Conservation (phyloP, 352 stramenopile genomes). For the Globisporangium parvum region DNA sequence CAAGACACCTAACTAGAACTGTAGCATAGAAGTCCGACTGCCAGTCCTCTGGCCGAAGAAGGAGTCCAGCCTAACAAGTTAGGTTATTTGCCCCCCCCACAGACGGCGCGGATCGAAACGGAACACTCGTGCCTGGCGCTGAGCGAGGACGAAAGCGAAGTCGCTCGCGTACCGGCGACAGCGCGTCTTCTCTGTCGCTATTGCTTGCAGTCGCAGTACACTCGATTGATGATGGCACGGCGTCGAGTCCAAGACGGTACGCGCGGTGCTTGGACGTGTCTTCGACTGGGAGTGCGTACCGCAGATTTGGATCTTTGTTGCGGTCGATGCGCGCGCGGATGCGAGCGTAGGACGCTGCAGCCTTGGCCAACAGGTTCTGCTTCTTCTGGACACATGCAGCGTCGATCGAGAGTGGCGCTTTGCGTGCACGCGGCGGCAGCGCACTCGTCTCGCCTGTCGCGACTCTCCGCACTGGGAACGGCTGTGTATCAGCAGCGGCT, state of each 20-base stretch:
- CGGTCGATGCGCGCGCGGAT: slow-evolving; percentile 26
- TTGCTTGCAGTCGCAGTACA: slow-evolving; percentile 1
- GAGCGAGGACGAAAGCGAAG: slow-evolving; percentile 31
- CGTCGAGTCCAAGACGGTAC: slow-evolving; percentile 49
- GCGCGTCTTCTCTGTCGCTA: background rate
- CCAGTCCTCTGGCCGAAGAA: too few relatives aligned
- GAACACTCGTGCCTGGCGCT: slow-evolving; percentile 15
- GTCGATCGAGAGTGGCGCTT: slow-evolving; percentile 16
- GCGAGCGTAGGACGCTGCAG: slow-evolving; percentile 18
- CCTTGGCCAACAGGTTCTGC: slow-evolving; percentile 22
- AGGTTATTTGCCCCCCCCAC: too few relatives aligned
- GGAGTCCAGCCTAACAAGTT: too few relatives aligned
- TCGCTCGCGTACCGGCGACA: background rate
- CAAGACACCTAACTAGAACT: too few relatives aligned
- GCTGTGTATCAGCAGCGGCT: slow-evolving; percentile 14
- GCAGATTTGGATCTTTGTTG: slow-evolving; percentile 29
- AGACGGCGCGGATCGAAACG: slow-evolving; percentile 4
- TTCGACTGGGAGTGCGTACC: slow-evolving; percentile 51
- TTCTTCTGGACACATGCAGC: slow-evolving; percentile 23
- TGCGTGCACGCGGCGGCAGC: slow-evolving; percentile 11
- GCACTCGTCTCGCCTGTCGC: background rate
- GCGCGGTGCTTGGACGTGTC: slow-evolving; percentile 26
- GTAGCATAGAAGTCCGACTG: too few relatives aligned
- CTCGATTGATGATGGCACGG: slow-evolving; percentile 23
- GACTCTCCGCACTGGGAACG: slow-evolving; percentile 21